A percentile compares a stretch with the other conserved stretches of the same genome.
Evolutionary conservation across 1,284 basidiomycete genomes (phyloP).

Genomic region (Sporisorium iseilematis-ciliati): DNA sequence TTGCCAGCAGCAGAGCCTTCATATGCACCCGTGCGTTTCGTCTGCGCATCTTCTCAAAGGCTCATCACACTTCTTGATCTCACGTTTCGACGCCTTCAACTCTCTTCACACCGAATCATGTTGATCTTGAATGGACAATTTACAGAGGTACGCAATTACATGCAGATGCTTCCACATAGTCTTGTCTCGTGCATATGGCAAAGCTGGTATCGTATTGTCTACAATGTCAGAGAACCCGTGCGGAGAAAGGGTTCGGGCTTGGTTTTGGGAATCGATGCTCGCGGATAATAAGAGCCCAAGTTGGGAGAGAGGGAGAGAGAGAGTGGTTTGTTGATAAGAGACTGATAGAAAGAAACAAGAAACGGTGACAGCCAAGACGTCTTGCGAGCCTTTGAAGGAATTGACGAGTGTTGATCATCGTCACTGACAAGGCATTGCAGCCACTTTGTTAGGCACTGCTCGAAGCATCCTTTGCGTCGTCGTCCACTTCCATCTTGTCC

Average conservation of each 20-base stretch:
- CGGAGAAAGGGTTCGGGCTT: conserved; percentile 19
- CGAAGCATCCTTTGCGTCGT: conserved; percentile 14
- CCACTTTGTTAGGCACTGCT: background rate
- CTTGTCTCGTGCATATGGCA: conserved; percentile 44
- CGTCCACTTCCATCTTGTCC: conserved; percentile 43
- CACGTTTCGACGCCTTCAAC: background rate
- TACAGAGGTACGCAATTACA: conserved; percentile 8
- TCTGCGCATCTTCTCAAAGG: too few relatives aligned
- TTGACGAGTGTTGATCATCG: too few relatives aligned
- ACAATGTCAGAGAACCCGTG: conserved; percentile 46
- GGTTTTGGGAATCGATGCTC: conserved; percentile 22
- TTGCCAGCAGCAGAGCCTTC: too few relatives aligned
- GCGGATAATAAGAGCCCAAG: conserved; percentile 13
- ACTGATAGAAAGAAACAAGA: background rate
- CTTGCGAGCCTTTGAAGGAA: too few relatives aligned
- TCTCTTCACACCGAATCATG: too few relatives aligned
- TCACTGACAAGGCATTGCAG: background rate
- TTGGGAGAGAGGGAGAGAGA: conserved; percentile 1
- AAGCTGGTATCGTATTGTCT: conserved; percentile 52
- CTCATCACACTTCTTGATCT: background rate
- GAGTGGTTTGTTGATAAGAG: background rate
- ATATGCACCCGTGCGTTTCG: too few relatives aligned
- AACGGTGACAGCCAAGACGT: background rate
- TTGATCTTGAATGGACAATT: conserved; percentile 2
- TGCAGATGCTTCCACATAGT: conserved; percentile 22